Conservation (phyloP, 2,329 filamentous ascomycete genomes). For the Penicillium olsonii region DNA sequence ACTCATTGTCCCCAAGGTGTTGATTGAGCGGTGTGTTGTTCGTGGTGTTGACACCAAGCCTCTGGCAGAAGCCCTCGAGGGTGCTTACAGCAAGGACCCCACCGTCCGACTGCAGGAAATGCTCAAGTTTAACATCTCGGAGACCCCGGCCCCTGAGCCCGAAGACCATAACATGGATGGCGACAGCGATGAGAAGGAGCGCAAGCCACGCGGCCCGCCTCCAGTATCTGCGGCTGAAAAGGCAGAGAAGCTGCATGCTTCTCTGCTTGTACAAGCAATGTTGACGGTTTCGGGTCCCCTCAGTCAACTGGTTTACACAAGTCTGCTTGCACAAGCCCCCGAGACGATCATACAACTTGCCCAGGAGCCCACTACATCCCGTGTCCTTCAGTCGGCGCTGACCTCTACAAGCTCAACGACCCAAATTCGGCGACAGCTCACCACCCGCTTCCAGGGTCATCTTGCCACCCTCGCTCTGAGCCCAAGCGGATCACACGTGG, state of each 20-base stretch:
- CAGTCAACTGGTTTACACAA: constrained; percentile 70
- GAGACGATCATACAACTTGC: constrained; percentile 66
- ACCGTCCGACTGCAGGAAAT: constrained; percentile 59
- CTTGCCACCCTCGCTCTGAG: constrained; percentile 63
- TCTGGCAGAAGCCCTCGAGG: constrained; percentile 59
- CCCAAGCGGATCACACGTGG: constrained; percentile 65
- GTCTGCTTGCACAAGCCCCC: constrained; percentile 62
- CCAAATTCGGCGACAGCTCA: constrained; percentile 64
- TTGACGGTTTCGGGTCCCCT: constrained; percentile 71
- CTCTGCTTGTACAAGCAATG: constrained; percentile 77
- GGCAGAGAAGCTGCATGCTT: constrained; percentile 71
- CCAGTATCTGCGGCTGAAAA: constrained; percentile 51
- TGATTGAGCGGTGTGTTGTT: constrained; percentile 79
- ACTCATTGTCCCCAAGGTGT: constrained; percentile 74
- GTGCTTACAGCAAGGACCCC: constrained; percentile 56
- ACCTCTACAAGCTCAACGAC: constrained; percentile 54
- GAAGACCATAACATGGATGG: constrained; percentile 51
- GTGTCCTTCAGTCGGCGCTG: constrained; percentile 66
- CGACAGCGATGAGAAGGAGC: constrained; percentile 42
- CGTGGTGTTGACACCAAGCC: constrained; percentile 61
- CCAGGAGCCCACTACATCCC: constrained; percentile 59
- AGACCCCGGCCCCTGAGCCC: constrained; percentile 6
- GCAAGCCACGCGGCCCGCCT: constrained; percentile 14
- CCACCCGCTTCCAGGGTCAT: constrained; percentile 63
- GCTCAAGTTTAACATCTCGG: constrained; percentile 51